Evolutionary conservation across 164 flowering plant species (phyloP).

Genomic region (Paratinospora sagittata): DNA sequence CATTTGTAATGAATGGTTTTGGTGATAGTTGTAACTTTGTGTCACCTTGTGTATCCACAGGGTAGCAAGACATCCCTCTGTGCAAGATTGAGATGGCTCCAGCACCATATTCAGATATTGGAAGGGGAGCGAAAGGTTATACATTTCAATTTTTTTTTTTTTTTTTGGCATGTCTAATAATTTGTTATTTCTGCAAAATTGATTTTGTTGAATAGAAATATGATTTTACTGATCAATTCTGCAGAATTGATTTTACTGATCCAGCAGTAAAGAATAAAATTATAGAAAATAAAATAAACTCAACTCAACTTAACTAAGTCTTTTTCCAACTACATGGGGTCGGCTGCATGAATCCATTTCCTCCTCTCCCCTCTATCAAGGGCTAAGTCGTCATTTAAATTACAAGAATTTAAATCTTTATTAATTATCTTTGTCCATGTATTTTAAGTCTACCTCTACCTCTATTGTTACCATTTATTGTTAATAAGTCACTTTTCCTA

Average conservation of each 20-base stretch:
- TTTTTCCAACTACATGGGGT: not conserved
- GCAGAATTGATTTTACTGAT: not conserved
- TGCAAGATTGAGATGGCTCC: conserved; percentile 39
- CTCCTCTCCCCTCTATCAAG: too few relatives aligned
- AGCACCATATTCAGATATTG: conserved; percentile 52
- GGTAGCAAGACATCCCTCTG: not conserved
- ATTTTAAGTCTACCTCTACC: too few relatives aligned
- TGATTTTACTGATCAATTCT: too few relatives aligned
- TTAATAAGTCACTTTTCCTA: too few relatives aligned
- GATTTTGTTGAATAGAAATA: too few relatives aligned
- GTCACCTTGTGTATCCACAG: not conserved
- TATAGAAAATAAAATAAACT: not conserved
- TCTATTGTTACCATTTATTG: too few relatives aligned
- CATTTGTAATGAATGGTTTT: not conserved
- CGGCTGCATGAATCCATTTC: too few relatives aligned
- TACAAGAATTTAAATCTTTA: too few relatives aligned
- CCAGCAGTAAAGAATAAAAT: too few relatives aligned
- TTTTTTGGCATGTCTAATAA: not conserved
- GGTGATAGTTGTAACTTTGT: not conserved
- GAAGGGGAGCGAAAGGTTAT: conserved; percentile 51
- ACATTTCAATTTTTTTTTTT: not conserved
- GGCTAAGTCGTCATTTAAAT: too few relatives aligned
- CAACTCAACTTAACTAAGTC: not conserved
- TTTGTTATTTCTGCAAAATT: not conserved
- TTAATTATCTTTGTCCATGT: too few relatives aligned